phyloP scores from a whole-genome alignment of 2,329 filamentous ascomycete genomes.

The Phyllachora maydis region DNA sequence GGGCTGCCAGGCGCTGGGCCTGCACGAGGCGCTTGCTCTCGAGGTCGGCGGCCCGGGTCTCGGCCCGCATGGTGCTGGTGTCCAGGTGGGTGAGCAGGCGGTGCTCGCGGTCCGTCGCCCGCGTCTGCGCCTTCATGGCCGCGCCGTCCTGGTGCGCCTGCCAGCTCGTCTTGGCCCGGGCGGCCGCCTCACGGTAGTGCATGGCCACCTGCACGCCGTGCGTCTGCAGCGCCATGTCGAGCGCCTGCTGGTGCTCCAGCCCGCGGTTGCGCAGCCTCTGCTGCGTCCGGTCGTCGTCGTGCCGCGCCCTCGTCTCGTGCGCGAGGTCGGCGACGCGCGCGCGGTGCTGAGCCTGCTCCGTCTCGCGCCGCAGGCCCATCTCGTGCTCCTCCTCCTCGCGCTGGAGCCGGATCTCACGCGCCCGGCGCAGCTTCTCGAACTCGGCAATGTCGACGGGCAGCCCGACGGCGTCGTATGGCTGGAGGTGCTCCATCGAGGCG shows the following conservation, averaged over 20 bases:
- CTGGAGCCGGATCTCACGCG: slow-evolving; percentile 4
- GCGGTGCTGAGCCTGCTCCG: slow-evolving; percentile 4
- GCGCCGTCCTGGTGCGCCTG: slow-evolving; percentile 4
- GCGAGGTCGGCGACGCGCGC: slow-evolving; percentile 3
- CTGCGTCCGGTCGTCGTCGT: slow-evolving; percentile 4
- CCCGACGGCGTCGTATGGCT: slow-evolving; percentile 6
- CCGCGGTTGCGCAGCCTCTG: slow-evolving; percentile 4
- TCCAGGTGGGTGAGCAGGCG: too few species aligned
- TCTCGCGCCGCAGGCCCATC: slow-evolving; percentile 4
- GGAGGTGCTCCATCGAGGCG: slow-evolving; percentile 5
- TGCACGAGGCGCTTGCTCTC: neutral
- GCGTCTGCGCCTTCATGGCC: slow-evolving; percentile 4
- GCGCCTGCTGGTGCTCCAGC: slow-evolving; percentile 4
- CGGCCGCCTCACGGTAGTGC: slow-evolving; percentile 3
- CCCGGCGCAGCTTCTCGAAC: slow-evolving; percentile 5
- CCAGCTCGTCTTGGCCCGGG: slow-evolving; percentile 4
- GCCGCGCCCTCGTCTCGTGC: slow-evolving; percentile 3
- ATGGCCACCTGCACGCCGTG: slow-evolving; percentile 5
- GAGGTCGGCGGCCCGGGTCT: neutral
- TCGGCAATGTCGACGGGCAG: slow-evolving; percentile 7
- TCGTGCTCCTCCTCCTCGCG: slow-evolving; percentile 4
- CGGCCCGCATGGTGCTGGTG: too few species aligned
- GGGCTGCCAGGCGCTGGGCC: neutral
- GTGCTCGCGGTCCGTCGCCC: slow-evolving; percentile 3
- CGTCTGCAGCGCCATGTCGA: slow-evolving; percentile 3